These are phyloP conservation scores for Bidens hawaiensis DNA, from an alignment of 140 eudicot genomes.

Conservation along the genomic window DNA sequence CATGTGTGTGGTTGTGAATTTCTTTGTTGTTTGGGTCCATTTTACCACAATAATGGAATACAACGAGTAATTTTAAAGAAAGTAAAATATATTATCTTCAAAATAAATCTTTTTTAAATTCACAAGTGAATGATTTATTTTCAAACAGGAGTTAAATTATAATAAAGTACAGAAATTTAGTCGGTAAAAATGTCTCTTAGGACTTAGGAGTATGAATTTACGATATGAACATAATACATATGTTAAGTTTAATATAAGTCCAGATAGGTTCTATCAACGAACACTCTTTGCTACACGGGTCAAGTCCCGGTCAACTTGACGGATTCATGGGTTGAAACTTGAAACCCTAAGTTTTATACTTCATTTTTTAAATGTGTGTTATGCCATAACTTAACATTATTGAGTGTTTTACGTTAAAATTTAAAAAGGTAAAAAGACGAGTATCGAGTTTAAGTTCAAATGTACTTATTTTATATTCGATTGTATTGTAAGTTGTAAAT, in stretches of 20 bases:
- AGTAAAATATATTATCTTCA: neutral
- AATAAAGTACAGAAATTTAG: too few relatives aligned
- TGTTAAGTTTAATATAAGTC: too few relatives aligned
- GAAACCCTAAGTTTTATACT: neutral
- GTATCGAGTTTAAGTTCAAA: neutral
- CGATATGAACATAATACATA: too few relatives aligned
- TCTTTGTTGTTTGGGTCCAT: slow-evolving; percentile 22
- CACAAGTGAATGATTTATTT: too few relatives aligned
- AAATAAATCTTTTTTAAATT: neutral
- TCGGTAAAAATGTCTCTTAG: too few relatives aligned
- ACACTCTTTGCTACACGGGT: neutral
- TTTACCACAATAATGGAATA: slow-evolving; percentile 20
- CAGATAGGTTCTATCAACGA: neutral
- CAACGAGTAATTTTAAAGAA: slow-evolving; percentile 16
- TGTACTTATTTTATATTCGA: neutral
- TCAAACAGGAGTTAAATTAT: too few relatives aligned
- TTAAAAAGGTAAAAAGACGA: neutral
- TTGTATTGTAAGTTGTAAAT: neutral
- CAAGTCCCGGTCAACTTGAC: neutral
- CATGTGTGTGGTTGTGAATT: neutral
- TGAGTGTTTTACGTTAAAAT: too few relatives aligned
- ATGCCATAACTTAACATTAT: too few relatives aligned
- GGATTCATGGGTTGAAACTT: neutral
- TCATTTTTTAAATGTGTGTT: too few relatives aligned
- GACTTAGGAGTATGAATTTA: too few relatives aligned